Conservation (phyloP, 2,329 filamentous ascomycete genomes). For the Pseudocercospora fuligena region DNA sequence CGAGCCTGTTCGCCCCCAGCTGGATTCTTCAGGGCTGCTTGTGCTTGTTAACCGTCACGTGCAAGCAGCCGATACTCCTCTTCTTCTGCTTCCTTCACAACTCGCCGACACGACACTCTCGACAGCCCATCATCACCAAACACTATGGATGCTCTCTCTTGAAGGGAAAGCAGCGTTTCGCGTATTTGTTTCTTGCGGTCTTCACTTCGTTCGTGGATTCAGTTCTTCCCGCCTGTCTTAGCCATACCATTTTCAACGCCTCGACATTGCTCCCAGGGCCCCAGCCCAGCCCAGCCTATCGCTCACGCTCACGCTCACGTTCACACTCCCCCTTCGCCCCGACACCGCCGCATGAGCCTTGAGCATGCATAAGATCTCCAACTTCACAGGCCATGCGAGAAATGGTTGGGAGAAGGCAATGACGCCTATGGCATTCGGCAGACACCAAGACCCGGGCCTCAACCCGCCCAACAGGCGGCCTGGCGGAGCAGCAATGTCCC, state of each 20-base stretch:
- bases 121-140: slow-evolving; percentile 2
- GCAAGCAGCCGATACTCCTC: not conserved
- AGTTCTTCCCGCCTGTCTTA: slow-evolving; percentile 14
- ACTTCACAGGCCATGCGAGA: slow-evolving; percentile 68
- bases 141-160: slow-evolving; percentile 31
- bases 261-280: not conserved
- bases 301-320: slow-evolving; percentile 16
- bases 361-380: slow-evolving; percentile 70
- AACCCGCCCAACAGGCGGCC: slow-evolving; percentile 40
- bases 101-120: slow-evolving; percentile 22
- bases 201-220: slow-evolving; percentile 19
- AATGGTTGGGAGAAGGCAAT: slow-evolving; percentile 67
- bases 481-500: slow-evolving; percentile 48
- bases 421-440: slow-evolving; percentile 63
- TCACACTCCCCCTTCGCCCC: slow-evolving; percentile 21
- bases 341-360: slow-evolving; percentile 26
- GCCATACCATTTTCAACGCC: slow-evolving; percentile 5
- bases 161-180: slow-evolving; percentile 27
- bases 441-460: slow-evolving; percentile 56
- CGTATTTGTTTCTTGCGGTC: slow-evolving; percentile 21
- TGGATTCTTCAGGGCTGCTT: not conserved
- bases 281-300: not conserved
- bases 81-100: slow-evolving; percentile 19
- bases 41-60: not conserved
- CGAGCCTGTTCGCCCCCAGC: not conserved